Base-by-base conservation (phyloP, 768 basidiomycete genomes). In the Pleurotus citrinopileatus region DNA sequence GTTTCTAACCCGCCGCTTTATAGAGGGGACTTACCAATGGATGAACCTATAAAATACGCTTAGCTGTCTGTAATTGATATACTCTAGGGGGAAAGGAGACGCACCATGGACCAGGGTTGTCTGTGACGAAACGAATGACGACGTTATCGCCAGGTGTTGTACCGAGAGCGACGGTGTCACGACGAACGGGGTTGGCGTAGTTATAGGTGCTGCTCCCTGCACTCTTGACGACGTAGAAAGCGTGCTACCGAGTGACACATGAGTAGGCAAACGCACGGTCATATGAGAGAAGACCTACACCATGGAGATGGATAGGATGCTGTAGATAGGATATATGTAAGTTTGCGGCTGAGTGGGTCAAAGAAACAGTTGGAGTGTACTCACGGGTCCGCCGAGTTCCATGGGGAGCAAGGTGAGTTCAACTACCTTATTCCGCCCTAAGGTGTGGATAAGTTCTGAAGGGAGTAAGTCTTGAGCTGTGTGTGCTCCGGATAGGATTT, bases 101-200 rank as follows among this genome's bases (percentile, higher is more conserved):
- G 22, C 6, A 63, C 78, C 76, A 80, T 2, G 77, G 76, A 2
- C 81, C 81, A 36, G 79, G 61, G 53, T 81, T 81, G 46, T 81
- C 74, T 1, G 80, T 80, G 1, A 60, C 63, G 61, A 81, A 82
- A 1, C 81, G 69, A 53, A 84, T 72, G 0, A 75, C 74, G 19
- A 75, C 72, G 52, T 71, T 72, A 54, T 71, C 70, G 1, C 65
- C 68, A 10, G 52, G 54, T 27, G 56, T 34, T 15, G 15, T 40
- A 3, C 38, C 44, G 22, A 46, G 44, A 0, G 53, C 54, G 12
- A 70, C 70, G 0, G 70, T 70, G 52, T 73, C 72, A 13, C 72
- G 61, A 4, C 61, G 56, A n/a, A 70, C 60, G 12, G 64, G 65
- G 42, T 85, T 82, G 23, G 55, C 63, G 28, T 72, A 76, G 59